Conservation (phyloP, 1,284 basidiomycete genomes). For the Waitea zeae region DNA sequence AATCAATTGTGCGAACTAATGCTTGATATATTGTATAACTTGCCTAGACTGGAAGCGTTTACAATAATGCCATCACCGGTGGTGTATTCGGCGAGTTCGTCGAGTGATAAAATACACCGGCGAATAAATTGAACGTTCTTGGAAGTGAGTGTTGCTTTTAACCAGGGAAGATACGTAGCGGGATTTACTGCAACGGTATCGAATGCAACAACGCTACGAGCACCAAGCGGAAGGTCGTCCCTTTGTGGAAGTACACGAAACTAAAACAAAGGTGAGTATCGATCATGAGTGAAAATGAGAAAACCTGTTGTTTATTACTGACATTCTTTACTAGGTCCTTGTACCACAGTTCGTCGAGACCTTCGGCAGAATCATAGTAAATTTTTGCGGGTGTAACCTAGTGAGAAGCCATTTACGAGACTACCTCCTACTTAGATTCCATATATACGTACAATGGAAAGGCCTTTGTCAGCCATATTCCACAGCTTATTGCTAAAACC, state of each 20-base stretch:
- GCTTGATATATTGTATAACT: slow-evolving; percentile 5
- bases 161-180: slow-evolving; percentile 26
- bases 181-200: slow-evolving; percentile 31
- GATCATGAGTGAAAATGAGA: too few relatives aligned
- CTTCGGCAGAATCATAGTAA: slow-evolving; percentile 16
- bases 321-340: slow-evolving; percentile 31
- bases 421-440: not conserved
- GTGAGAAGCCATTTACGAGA: not conserved
- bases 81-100: slow-evolving; percentile 20
- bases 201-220: slow-evolving; percentile 18
- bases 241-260: too few relatives aligned
- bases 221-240: slow-evolving; percentile 17
- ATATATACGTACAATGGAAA: slow-evolving; percentile 22
- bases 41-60: slow-evolving; percentile 31
- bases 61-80: slow-evolving; percentile 21
- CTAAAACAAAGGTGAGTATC: too few relatives aligned
- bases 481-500: slow-evolving; percentile 25
- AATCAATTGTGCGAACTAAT: slow-evolving; percentile 1
- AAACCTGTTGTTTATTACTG: too few relatives aligned
- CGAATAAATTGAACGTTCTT: slow-evolving; percentile 15
- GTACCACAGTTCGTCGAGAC: slow-evolving; percentile 28
- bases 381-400: slow-evolving; percentile 26
- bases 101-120: slow-evolving; percentile 16
- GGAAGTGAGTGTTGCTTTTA: slow-evolving; percentile 21
- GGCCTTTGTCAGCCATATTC: slow-evolving; percentile 27